phyloP scores from a whole-genome alignment of 2,329 filamentous ascomycete genomes.

The Pyrenophora graminea region DNA sequence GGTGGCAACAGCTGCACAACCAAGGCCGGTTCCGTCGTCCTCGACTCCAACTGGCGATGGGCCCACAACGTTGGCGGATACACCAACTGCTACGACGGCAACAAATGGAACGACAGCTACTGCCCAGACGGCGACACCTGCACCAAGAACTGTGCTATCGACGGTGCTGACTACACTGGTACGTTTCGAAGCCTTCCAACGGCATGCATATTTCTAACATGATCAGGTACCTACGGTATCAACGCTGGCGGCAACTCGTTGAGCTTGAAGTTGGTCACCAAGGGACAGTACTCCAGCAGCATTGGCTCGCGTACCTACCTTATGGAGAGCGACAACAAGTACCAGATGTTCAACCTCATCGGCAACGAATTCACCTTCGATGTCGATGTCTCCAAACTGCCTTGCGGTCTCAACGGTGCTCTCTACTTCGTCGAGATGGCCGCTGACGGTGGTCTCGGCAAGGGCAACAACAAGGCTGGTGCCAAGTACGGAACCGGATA shows the following conservation, averaged over 20 bases:
- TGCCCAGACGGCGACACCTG: constrained; percentile 48
- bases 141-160: constrained; percentile 49
- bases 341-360: constrained; percentile 50
- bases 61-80: constrained; percentile 50
- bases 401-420: constrained; percentile 70
- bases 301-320: constrained; percentile 51
- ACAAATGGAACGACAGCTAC: constrained; percentile 48
- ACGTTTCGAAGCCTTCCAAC: constrained; percentile 3
- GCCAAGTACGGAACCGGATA: constrained; percentile 64
- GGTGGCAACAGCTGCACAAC: constrained; percentile 47
- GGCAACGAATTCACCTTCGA: constrained; percentile 51
- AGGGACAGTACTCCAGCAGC: constrained; percentile 51
- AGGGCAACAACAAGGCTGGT: constrained; percentile 56
- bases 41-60: constrained; percentile 59
- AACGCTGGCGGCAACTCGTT: constrained; percentile 58
- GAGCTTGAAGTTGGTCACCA: constrained; percentile 62
- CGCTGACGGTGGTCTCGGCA: constrained; percentile 56
- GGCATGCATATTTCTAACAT: background rate
- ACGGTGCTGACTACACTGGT: constrained; percentile 50
- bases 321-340: constrained; percentile 48
- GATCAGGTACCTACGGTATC: constrained; percentile 52
- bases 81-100: constrained; percentile 56
- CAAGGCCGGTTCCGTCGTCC: constrained; percentile 44
- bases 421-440: constrained; percentile 62
- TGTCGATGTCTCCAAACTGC: constrained; percentile 61